Evolutionary conservation across 495 filamentous ascomycete species (phyloP).

Genomic region (Penicillium nucicola): DNA sequence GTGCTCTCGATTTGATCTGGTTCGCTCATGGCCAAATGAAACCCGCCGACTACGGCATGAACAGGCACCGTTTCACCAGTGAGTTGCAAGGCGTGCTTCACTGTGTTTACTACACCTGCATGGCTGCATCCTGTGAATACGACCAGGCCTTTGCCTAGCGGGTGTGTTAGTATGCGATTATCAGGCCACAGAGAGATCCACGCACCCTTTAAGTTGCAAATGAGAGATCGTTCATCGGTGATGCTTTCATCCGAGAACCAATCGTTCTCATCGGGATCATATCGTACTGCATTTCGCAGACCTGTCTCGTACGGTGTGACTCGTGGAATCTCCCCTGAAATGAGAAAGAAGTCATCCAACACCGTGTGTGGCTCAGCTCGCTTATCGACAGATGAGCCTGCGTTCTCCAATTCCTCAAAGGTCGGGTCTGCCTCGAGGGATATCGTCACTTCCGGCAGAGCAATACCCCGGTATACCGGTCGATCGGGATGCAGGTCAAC

Average conservation of each 20-base stretch:
- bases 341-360: slow-evolving; percentile 53
- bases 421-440: slow-evolving; percentile 57
- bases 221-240: slow-evolving; percentile 56
- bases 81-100: slow-evolving; percentile 46
- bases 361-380: slow-evolving; percentile 45
- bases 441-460: slow-evolving; percentile 38
- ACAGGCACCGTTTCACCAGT: slow-evolving; percentile 38
- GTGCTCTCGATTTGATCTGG: slow-evolving; percentile 43
- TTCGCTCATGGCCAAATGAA: slow-evolving; percentile 53
- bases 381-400: slow-evolving; percentile 47
- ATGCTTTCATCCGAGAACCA: slow-evolving; percentile 57
- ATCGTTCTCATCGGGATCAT: slow-evolving; percentile 37
- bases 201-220: slow-evolving; percentile 56
- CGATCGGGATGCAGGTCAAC: slow-evolving; percentile 56
- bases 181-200: not conserved
- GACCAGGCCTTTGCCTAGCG: slow-evolving; percentile 52
- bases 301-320: slow-evolving; percentile 54
- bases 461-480: slow-evolving; percentile 53
- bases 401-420: slow-evolving; percentile 48
- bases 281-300: slow-evolving; percentile 46
- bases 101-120: slow-evolving; percentile 56
- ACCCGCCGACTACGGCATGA: slow-evolving; percentile 59
- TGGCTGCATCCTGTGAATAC: slow-evolving; percentile 64
- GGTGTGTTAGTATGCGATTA: slow-evolving; percentile 1
- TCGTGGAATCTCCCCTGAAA: slow-evolving; percentile 58